Evolutionary conservation across 345 rosid genomes (phyloP), one percentile per base, ranked within the genome.

Genomic region (Dipteronia sinensis): DNA sequence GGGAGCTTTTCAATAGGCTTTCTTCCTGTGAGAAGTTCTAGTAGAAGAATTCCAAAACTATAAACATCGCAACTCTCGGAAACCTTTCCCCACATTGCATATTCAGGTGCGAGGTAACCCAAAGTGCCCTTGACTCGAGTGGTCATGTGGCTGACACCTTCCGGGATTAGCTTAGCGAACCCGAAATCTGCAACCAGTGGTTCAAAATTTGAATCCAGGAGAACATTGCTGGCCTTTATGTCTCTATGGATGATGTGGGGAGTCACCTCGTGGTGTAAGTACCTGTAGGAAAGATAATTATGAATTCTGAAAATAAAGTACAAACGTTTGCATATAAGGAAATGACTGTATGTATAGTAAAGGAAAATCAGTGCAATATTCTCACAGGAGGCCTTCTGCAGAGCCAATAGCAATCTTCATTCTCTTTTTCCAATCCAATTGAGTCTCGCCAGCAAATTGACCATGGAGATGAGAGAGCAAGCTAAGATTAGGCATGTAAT

Each of bases 131-230:
- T 95, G 5, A 88, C 89, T 25, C 94, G 87, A 16, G 91, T 86
- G 19, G 92, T 87, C 97, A 88, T 90, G 87, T 93, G 91, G 79
- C 90, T 88, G 0, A 90, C 91, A 4, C 90, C 90, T 80, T 91
- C 94, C 4, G 97, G 96, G 67, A 93, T 92, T 71, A 95, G 88
- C 84, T 90, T 95, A 2, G 93, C 88, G 20, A 90, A 95, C 17
- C 98, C 98, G 0, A 95, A 95, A 85, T 93, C 98, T 0, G 95
- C 94, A 44, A 95, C 94, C n/a, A 92, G 80, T 6, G 98, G 93
- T 68, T 95, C 88, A 49, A 93, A 93, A 34, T 92, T 86, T 0
- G 99, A 88, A 64, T 93, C 92, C 47, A 93, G 70, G 15, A 93
- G 87, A 46, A 95, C 88, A 23, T 88, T 90, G 79, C 90, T 88